phyloP scores from a whole-genome alignment of 2,329 filamentous ascomycete species.

The Thielaviopsis musarum region DNA sequence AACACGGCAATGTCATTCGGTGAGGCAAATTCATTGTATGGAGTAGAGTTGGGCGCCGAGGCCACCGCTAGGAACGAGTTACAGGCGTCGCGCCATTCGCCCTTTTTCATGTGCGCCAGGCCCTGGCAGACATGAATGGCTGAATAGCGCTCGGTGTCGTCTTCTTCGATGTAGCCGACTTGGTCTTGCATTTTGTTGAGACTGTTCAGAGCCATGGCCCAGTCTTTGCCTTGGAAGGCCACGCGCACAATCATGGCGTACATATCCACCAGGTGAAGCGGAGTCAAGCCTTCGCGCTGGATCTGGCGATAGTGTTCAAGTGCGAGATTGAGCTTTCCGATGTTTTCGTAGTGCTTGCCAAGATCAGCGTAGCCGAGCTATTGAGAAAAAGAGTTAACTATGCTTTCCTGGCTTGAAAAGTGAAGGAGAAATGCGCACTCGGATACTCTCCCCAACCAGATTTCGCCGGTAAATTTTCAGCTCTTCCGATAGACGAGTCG shows the following conservation, averaged over 20 bases:
- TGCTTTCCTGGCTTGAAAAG: neutral
- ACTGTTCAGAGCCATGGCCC: conserved; percentile 46
- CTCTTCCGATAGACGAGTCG: conserved; percentile 62
- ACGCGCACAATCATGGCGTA: conserved; percentile 63
- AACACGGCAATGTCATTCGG: conserved; percentile 86
- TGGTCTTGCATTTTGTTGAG: conserved; percentile 42
- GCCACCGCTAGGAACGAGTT: conserved; percentile 21
- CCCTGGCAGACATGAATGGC: conserved; percentile 21
- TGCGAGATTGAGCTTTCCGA: conserved; percentile 56
- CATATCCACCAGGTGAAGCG: conserved; percentile 71
- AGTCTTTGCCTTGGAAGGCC: conserved; percentile 60
- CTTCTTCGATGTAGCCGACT: conserved; percentile 14
- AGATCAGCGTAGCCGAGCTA: conserved; percentile 93
- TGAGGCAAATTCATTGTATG: conserved; percentile 56
- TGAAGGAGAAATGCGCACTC: conserved; percentile 33
- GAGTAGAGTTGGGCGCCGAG: conserved; percentile 42
- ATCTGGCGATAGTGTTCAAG: conserved; percentile 69
- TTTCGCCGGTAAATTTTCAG: conserved; percentile 93
- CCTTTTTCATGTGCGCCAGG: conserved; percentile 39
- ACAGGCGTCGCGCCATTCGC: conserved; percentile 27
- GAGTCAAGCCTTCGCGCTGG: conserved; percentile 75
- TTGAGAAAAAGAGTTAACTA: neutral
- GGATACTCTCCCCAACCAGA: conserved; percentile 88
- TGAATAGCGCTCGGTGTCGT: conserved; percentile 20
- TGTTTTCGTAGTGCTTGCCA: conserved; percentile 64